Percentiles rank a stretch among this genome's conserved stretches.
Evolutionary conservation across 2,329 filamentous ascomycete genomes (phyloP).

Genomic region (Paraconiothyrium brasiliense): DNA sequence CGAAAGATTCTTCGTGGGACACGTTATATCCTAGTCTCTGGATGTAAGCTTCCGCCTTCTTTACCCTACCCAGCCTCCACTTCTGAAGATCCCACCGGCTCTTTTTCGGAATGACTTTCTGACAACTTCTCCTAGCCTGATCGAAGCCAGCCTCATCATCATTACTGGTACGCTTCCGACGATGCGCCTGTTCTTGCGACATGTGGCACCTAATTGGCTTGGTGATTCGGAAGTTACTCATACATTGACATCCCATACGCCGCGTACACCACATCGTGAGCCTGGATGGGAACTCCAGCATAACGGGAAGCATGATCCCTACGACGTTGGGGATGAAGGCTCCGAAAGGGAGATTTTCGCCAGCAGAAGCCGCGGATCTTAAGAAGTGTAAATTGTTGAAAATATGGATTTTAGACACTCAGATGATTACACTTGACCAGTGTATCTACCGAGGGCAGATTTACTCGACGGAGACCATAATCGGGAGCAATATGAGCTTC

Average conservation of each 20-base stretch:
- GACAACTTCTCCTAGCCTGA: conserved; percentile 31
- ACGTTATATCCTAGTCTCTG: conserved; percentile 25
- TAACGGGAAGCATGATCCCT: conserved; percentile 16
- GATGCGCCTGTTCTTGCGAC: conserved; percentile 51
- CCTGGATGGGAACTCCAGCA: conserved; percentile 20
- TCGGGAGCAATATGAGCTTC: too few species aligned
- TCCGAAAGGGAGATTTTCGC: conserved; percentile 17
- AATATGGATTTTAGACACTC: too few species aligned
- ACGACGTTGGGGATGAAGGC: conserved; percentile 15
- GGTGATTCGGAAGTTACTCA: conserved; percentile 10
- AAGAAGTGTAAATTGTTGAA: too few species aligned
- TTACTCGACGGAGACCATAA: too few species aligned
- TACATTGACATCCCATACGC: neutral
- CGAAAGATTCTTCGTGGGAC: conserved; percentile 23
- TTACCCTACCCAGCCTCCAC: neutral
- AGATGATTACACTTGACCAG: too few species aligned
- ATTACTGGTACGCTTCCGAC: conserved; percentile 54
- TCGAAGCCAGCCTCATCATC: conserved; percentile 54
- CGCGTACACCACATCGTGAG: neutral
- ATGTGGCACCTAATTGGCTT: conserved; percentile 41
- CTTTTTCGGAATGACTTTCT: neutral
- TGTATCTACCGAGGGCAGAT: too few species aligned
- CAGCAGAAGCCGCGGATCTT: too few species aligned
- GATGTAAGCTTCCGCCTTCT: conserved; percentile 20
- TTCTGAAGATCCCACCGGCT: neutral